Conservation (phyloP, 73 alveolate species). For the Symbiodinium natans region DNA sequence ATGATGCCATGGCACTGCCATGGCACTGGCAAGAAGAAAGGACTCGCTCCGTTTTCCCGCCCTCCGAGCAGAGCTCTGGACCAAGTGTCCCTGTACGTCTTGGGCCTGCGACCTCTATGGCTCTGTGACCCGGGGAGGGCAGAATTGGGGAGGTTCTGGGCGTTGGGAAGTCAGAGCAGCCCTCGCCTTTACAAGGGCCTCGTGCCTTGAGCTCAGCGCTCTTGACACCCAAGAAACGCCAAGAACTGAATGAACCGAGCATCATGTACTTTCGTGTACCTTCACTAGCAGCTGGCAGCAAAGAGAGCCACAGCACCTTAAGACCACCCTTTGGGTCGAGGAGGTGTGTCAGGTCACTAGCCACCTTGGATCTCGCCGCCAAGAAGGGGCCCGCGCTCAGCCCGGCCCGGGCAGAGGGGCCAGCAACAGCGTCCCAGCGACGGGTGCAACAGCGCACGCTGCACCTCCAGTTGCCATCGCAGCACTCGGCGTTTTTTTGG, state of each 20-base stretch:
- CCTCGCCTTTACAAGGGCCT: conserved; percentile 7
- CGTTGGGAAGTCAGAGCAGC: neutral
- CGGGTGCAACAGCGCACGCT: conserved; percentile 39
- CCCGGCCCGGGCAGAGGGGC: conserved; percentile 17
- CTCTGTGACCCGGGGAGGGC: neutral
- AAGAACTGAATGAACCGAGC: too few relatives aligned
- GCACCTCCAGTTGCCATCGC: neutral
- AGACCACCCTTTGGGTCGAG: too few relatives aligned
- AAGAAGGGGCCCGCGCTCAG: too few relatives aligned
- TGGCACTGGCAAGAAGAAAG: too few relatives aligned
- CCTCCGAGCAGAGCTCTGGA: conserved; percentile 25
- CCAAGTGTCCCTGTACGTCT: conserved; percentile 14
- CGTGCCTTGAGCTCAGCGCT: neutral
- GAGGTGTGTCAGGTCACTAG: too few relatives aligned
- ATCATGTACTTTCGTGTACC: too few relatives aligned
- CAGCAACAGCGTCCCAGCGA: conserved; percentile 79
- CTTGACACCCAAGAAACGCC: too few relatives aligned
- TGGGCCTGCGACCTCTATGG: neutral
- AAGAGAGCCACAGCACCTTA: too few relatives aligned
- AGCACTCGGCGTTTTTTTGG: neutral
- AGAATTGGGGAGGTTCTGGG: neutral
- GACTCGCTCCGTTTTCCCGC: neutral
- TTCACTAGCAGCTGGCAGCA: too few relatives aligned
- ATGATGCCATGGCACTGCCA: too few relatives aligned
- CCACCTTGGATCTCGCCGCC: too few relatives aligned